Conservation (phyloP, 208 protist species). For the Leishmania aethiopica region DNA sequence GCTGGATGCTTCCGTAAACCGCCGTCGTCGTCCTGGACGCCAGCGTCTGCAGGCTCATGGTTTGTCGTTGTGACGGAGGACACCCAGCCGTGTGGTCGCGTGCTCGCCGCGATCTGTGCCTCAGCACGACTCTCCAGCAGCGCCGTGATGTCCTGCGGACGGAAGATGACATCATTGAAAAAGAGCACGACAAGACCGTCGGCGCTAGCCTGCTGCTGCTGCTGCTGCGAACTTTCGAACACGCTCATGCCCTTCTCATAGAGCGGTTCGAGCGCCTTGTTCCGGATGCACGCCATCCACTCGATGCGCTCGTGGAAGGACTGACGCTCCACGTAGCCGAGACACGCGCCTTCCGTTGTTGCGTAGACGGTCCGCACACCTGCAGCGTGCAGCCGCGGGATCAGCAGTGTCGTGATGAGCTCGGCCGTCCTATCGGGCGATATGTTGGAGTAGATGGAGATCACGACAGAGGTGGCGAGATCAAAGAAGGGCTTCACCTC, state of each 20-base stretch:
- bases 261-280: conserved; percentile 72
- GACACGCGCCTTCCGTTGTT: conserved; percentile 51
- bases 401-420: conserved; percentile 46
- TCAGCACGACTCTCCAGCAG: conserved; percentile 63
- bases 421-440: conserved; percentile 36
- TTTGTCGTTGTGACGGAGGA: background rate
- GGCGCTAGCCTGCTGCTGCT: background rate
- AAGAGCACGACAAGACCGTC: conserved; percentile 67
- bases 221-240: conserved; percentile 24
- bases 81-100: conserved; percentile 37
- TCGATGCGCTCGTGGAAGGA: conserved; percentile 65
- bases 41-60: background rate
- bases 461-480: conserved; percentile 51
- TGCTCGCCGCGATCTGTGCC: conserved; percentile 12
- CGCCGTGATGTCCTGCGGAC: conserved; percentile 55
- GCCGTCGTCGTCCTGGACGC: background rate
- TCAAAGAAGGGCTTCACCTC: conserved; percentile 61
- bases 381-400: conserved; percentile 53
- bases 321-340: conserved; percentile 44
- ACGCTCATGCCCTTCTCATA: conserved; percentile 57
- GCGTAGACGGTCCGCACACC: conserved; percentile 55
- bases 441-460: conserved; percentile 75
- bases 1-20: background rate
- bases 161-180: conserved; percentile 84
- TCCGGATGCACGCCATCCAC: conserved; percentile 85